These are phyloP conservation scores for Wickerhamomyces chaumierensis DNA, from an alignment of 805 yeast genomes.

Conservation along the genomic window DNA sequence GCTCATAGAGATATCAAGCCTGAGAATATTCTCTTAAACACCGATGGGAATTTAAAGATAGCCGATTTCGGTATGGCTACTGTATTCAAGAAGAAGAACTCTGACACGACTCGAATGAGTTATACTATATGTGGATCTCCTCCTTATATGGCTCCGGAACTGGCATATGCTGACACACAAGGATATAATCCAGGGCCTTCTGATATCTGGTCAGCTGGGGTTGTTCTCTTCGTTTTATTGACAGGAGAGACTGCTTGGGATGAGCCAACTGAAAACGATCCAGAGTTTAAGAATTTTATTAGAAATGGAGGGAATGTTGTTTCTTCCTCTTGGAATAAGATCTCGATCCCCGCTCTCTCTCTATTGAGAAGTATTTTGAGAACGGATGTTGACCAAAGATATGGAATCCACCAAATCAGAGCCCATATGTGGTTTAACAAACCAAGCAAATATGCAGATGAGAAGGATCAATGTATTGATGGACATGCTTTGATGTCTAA, in stretches of 20 bases:
- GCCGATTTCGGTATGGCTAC: slow-evolving; percentile 73
- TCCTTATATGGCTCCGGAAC: slow-evolving; percentile 74
- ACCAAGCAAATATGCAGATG: slow-evolving; percentile 30
- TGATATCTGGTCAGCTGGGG: slow-evolving; percentile 65
- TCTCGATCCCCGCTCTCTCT: slow-evolving; percentile 38
- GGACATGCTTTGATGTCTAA: slow-evolving; percentile 39
- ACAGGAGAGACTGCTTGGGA: slow-evolving; percentile 70
- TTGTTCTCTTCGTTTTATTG: slow-evolving; percentile 47
- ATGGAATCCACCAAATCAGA: slow-evolving; percentile 28
- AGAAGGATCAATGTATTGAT: slow-evolving; percentile 41
- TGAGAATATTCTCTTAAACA: slow-evolving; percentile 54
- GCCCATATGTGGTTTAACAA: slow-evolving; percentile 46
- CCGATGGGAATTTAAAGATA: slow-evolving; percentile 54
- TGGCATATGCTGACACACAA: slow-evolving; percentile 21
- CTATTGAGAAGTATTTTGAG: slow-evolving; percentile 41
- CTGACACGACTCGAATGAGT: slow-evolving; percentile 34
- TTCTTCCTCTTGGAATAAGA: slow-evolving; percentile 42
- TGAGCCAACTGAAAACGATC: slow-evolving; percentile 42
- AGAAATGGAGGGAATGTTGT: slow-evolving; percentile 34
- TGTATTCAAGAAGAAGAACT: slow-evolving; percentile 33
- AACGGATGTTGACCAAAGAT: slow-evolving; percentile 34
- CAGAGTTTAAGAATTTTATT: slow-evolving; percentile 31
- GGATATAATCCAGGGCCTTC: slow-evolving; percentile 47
- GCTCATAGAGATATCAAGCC: slow-evolving; percentile 65
- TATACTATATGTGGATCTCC: slow-evolving; percentile 58